phyloP scores from a whole-genome alignment of 805 yeast genomes.

The Ogataea trehaloabstinens region DNA sequence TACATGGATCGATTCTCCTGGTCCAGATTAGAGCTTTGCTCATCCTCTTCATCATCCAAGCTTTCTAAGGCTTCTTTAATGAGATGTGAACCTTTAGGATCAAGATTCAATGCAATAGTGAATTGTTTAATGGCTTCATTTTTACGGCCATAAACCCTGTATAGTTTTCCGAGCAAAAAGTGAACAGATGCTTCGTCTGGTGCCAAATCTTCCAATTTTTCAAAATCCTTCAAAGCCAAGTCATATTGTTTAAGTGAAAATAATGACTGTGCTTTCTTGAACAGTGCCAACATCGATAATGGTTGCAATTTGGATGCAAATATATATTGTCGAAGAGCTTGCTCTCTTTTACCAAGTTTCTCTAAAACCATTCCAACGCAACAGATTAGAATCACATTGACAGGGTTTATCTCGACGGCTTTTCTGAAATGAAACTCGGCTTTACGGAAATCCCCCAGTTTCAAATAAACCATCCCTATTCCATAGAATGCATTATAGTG shows the following conservation, averaged over 20 bases:
- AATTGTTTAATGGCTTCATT: conserved; percentile 80
- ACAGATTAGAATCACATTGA: conserved; percentile 82
- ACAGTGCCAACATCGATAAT: conserved; percentile 77
- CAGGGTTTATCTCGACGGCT: conserved; percentile 87
- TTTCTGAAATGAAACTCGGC: conserved; percentile 87
- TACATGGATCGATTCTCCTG: conserved; percentile 8
- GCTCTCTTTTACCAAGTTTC: conserved; percentile 60
- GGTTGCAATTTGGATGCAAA: conserved; percentile 85
- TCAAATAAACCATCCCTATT: conserved; percentile 88
- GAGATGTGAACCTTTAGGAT: conserved; percentile 87
- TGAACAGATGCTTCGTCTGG: conserved; percentile 97
- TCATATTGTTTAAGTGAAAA: conserved; percentile 68
- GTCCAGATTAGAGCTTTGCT: conserved; percentile 13
- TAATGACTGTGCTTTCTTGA: conserved; percentile 81
- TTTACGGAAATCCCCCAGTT: conserved; percentile 76
- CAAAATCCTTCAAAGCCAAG: conserved; percentile 73
- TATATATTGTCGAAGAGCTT: conserved; percentile 79
- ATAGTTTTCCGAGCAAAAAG: conserved; percentile 81
- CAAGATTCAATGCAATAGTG: conserved; percentile 85
- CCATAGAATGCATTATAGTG: conserved; percentile 97
- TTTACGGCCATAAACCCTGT: conserved; percentile 70
- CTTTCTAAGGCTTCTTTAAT: conserved; percentile 81
- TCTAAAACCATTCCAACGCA: conserved; percentile 94
- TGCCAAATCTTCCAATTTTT: conserved; percentile 67
- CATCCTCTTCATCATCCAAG: conserved; percentile 24